These are phyloP conservation scores for Syncephalastrum contaminatum DNA, from an alignment of 371 early-diverging fungal genomes.

Conservation along the genomic window DNA sequence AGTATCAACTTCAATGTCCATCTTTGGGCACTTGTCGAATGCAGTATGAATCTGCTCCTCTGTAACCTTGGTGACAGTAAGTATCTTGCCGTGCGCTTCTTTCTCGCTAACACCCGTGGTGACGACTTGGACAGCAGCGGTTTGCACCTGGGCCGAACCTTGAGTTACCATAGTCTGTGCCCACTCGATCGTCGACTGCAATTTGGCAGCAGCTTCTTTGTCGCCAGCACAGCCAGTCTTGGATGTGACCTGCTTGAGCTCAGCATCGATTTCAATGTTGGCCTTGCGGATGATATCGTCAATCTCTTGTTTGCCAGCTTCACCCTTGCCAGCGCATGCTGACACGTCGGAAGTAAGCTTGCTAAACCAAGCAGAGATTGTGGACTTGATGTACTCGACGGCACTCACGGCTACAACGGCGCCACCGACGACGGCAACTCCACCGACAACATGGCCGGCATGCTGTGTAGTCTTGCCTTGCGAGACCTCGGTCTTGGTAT, in stretches of 20 bases:
- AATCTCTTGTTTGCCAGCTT: slow-evolving; percentile 21
- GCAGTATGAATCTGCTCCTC: slow-evolving; percentile 4
- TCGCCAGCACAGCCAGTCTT: neutral
- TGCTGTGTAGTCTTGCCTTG: too few relatives aligned
- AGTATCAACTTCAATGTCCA: too few relatives aligned
- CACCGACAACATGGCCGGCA: neutral
- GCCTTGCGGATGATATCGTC: slow-evolving; percentile 30
- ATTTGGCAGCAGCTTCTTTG: neutral
- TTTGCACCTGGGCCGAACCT: slow-evolving; percentile 12
- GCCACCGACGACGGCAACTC: slow-evolving; percentile 6
- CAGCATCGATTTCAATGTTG: slow-evolving; percentile 6
- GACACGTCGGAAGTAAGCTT: slow-evolving; percentile 25
- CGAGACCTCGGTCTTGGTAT: too few relatives aligned
- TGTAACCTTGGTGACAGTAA: neutral
- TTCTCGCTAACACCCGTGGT: neutral
- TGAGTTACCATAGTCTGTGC: too few relatives aligned
- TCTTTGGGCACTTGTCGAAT: too few relatives aligned
- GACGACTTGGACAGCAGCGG: slow-evolving; percentile 11
- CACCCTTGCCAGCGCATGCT: slow-evolving; percentile 5
- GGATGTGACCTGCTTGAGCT: neutral
- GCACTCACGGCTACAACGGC: slow-evolving; percentile 6
- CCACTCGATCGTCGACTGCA: slow-evolving; percentile 12
- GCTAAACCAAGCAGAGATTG: slow-evolving; percentile 26
- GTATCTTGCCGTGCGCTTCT: neutral
- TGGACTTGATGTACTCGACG: slow-evolving; percentile 23